These are phyloP conservation scores for Aspergillus sp. DNA, from an alignment of 2,329 filamentous ascomycete species.

Conservation along the genomic window DNA sequence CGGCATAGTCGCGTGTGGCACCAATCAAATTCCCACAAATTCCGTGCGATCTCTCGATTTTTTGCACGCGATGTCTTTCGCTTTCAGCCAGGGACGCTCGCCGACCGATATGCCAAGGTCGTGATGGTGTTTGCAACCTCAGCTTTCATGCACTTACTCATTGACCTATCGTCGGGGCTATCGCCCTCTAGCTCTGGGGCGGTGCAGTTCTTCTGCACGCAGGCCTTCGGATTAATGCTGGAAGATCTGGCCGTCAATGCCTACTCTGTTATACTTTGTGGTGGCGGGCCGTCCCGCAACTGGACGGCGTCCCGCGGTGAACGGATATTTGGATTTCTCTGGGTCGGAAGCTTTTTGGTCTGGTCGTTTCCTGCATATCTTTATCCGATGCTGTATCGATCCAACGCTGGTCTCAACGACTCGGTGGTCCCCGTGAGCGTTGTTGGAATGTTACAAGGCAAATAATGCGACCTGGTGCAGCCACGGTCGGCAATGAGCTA, in stretches of 20 bases:
- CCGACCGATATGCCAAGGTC: not conserved
- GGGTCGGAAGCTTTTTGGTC: slow-evolving; percentile 6
- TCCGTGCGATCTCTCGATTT: not conserved
- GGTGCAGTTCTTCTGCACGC: slow-evolving; percentile 4
- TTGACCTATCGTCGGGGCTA: slow-evolving; percentile 7
- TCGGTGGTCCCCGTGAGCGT: slow-evolving; percentile 9
- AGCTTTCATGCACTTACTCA: slow-evolving; percentile 10
- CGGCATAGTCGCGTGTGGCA: slow-evolving; percentile 9
- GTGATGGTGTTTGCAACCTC: slow-evolving; percentile 4
- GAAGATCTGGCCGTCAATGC: slow-evolving; percentile 5
- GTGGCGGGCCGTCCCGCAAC: not conserved
- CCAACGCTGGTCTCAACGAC: not conserved
- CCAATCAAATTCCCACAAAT: slow-evolving; percentile 13
- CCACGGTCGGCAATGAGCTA: too few species aligned
- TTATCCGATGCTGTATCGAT: slow-evolving; percentile 8
- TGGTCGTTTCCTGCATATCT: slow-evolving; percentile 11
- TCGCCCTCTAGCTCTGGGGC: slow-evolving; percentile 4
- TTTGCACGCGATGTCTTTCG: not conserved
- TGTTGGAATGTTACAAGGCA: not conserved
- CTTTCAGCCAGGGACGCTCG: not conserved
- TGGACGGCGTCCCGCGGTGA: not conserved
- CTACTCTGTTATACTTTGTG: not conserved
- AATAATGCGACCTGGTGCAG: too few species aligned
- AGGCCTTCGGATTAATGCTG: not conserved
- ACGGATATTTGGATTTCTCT: slow-evolving; percentile 3